Evolutionary conservation across 305 asterid genomes (phyloP), one percentile per base, ranked within the genome.

Genomic region (Fraxinus nigra): DNA sequence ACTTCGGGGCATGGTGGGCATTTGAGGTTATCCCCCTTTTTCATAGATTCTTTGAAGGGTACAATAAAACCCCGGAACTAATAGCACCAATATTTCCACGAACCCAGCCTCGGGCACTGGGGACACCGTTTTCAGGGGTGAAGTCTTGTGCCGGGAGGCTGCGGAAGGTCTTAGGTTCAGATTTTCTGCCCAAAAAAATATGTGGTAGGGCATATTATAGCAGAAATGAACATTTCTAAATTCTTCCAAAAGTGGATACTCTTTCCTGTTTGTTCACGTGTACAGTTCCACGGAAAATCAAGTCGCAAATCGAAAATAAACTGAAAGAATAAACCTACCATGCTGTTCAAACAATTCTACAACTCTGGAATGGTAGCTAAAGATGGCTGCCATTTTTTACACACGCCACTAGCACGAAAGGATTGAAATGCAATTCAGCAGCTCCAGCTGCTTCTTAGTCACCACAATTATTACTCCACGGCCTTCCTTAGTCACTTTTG

Each of bases 401-500:
- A 16, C 79, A 16, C 18, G 33, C 74, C 54, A 37, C 80, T 76
- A 26, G 20, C 69, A 43, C 70, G 11, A 0, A 22, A 26, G 61
- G 80, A 67, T 8, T 35, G 82, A 82, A 85, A 79, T 63, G 24
- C 80, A 14, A 33, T 59, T 78, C 5, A 91, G 85, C 80, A 87
- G 72, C 89, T 87, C 86, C 80, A 90, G 22, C 85, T 92, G 94
- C 83, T 89, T 85, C 87, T 76, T 87, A 3, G 85, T 89, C 84
- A 90, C 80, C 79, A 90, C 89, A 72, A 93, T 86, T 90, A 87
- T 91, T 37, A 92, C 79, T 84, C 87, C 85, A 80, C 86, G 63
- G 6, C 85, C 90, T 20, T 72, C 16, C n/a, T 76, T 69, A 0
- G 28, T 46, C 32, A 16, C 80, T 9, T 11, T 18, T 82, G 67